These are phyloP conservation scores for Stentor coeruleus DNA, from an alignment of 73 alveolate species.

Conservation along the genomic window DNA sequence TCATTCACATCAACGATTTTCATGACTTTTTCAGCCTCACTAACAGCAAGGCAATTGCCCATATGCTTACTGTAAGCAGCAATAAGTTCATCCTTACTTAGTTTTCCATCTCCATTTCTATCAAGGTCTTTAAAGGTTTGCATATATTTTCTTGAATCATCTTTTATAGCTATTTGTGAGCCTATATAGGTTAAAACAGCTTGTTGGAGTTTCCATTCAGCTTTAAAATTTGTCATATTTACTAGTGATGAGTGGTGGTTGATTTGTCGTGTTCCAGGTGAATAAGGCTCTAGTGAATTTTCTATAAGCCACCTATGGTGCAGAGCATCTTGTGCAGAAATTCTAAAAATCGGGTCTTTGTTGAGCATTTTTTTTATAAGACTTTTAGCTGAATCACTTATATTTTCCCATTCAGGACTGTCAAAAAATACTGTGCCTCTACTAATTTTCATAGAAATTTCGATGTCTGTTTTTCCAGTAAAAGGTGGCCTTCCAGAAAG, in stretches of 20 bases:
- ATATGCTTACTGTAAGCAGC: background rate
- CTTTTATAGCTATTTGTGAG: slow-evolving; percentile 1
- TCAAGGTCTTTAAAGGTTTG: background rate
- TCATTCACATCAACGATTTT: background rate
- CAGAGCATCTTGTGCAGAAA: background rate
- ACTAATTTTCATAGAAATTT: slow-evolving; percentile 63
- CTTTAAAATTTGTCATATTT: background rate
- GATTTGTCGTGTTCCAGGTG: background rate
- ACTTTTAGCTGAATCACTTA: background rate
- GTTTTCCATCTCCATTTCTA: slow-evolving; percentile 5
- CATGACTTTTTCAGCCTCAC: background rate
- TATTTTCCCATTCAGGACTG: background rate
- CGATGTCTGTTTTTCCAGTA: slow-evolving; percentile 74
- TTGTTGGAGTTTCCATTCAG: background rate
- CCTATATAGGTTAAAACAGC: background rate
- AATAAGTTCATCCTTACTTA: background rate
- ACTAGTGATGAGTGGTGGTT: background rate
- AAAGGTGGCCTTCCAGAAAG: too few species aligned
- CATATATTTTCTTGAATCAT: background rate
- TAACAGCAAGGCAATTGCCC: background rate
- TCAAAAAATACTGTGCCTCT: slow-evolving; percentile 33
- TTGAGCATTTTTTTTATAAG: background rate
- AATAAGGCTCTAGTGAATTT: too few species aligned
- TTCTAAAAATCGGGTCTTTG: background rate
- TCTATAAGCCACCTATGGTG: background rate